Base-by-base conservation (phyloP, 306 rosid species). In the Castanospermum australe region DNA sequence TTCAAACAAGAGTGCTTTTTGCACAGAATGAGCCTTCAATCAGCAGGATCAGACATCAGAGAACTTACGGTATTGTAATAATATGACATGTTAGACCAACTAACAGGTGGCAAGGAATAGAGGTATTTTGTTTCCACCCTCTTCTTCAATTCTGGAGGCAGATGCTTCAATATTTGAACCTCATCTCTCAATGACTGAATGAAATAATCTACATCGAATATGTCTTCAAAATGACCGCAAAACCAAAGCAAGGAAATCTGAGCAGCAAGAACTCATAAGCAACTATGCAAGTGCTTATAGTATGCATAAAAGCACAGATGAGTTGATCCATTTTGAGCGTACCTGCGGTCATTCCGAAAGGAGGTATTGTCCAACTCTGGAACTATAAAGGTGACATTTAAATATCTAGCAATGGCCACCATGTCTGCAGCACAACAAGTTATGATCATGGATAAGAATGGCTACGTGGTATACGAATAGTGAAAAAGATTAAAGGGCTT, bases 21-120 rank as follows among this genome's bases (percentile, higher is more conserved):
- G 17, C 39, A 56, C 5, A 60, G 45, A 74, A 59, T 44, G 57
- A 62, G 1, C n/a, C 41, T 36, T 69, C 2, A 9, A 50, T 51
- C 15, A 30, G 32, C 47, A 24, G 57, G 44, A 47, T 33, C 10
- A 25, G 42, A 50, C 0, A 75, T 45, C 5, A 22, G 42, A 25
- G 17, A 67, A 79, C 83, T 54, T 52, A 86, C 96, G 78, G 74
- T 86, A 33, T 84, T 9, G 74, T 54, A 20, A 73, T 89, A 89
- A 82, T 85, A 91, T 20, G 96, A 84, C 69, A 87, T 73, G 80
- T 83, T 86, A 18, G 93, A 89, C 96, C 93, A 89, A 77, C 96
- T 89, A 79, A 81, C 45, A 12, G 93, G 96, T 35, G 91, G 81
- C 89, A 91, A 51, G 33, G 93, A 89, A 64, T 84, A 76, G 30